Evolutionary conservation across 805 yeast species (phyloP).

Genomic region (Yarrowia sp.): DNA sequence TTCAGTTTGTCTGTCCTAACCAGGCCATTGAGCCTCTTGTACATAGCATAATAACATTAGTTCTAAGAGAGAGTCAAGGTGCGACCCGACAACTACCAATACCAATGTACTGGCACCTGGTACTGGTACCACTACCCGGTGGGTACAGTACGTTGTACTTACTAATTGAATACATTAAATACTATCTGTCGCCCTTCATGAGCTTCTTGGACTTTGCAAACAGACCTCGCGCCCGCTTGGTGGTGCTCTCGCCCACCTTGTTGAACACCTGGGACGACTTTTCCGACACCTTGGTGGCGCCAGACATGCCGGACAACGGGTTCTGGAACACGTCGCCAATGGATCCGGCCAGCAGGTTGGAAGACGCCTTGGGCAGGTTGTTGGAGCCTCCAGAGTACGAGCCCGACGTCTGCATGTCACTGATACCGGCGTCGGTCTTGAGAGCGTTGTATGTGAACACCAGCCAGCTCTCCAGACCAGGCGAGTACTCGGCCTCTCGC

Average conservation of each 20-base stretch:
- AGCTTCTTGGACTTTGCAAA: slow-evolving; percentile 37
- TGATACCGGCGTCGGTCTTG: slow-evolving; percentile 5
- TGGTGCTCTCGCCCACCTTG: slow-evolving; percentile 38
- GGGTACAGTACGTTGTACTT: too few species aligned
- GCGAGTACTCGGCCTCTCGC: slow-evolving; percentile 37
- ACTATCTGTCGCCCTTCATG: slow-evolving; percentile 25
- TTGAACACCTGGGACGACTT: slow-evolving; percentile 28
- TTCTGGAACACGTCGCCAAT: slow-evolving; percentile 28
- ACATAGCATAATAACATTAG: background rate
- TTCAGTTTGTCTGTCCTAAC: background rate
- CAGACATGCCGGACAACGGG: slow-evolving; percentile 27
- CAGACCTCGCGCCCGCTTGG: slow-evolving; percentile 36
- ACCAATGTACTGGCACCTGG: too few species aligned
- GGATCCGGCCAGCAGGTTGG: slow-evolving; percentile 2
- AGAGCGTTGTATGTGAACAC: slow-evolving; percentile 23
- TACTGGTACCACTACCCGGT: too few species aligned
- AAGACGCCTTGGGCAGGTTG: slow-evolving; percentile 28
- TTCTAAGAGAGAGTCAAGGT: background rate
- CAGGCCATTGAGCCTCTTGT: background rate
- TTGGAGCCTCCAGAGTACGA: slow-evolving; percentile 25
- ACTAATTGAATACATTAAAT: background rate
- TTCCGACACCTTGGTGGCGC: slow-evolving; percentile 19
- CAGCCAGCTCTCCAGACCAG: slow-evolving; percentile 39
- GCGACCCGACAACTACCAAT: too few species aligned
- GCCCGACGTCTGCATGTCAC: slow-evolving; percentile 30